Evolutionary conservation across 805 yeast species (phyloP), one percentile per base, ranked within the genome.

Genomic region (Nadsonia fulvescens): DNA sequence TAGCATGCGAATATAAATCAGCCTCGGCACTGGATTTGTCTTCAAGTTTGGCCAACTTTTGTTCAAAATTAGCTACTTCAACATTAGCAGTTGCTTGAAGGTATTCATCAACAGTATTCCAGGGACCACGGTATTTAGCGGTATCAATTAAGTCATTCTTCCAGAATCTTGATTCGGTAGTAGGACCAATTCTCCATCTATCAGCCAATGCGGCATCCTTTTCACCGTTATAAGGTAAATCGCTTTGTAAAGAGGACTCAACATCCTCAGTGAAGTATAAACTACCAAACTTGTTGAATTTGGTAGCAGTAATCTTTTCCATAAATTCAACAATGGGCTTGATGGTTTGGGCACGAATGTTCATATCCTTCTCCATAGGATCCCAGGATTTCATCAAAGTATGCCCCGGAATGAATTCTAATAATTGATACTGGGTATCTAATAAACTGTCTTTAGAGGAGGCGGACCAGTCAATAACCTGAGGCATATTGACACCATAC

Each of bases 171-270:
- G 75, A 63, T 49, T 86, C 95, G 15, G 68, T 70, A 13, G 78
- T 65, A n/a, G 93, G 89, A 5, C 98, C 96, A 37, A 86, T 69
- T 44, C 73, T 63, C 91, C 92, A 83, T 54, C 93, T 66, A 34
- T 65, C 61, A 28, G 56, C 54, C 24, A 77, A 51, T 18, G 49
- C 52, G 6, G 58, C 51, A 25, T 66, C 53, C 10, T 59, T 51
- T 48, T 79, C 93, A 8, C 70, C 77, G 4, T 63, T 70, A 38
- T 74, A 78, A 12, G 66, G 46, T 9, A 56, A 42, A 20, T 49
- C 56, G 17, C 32, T 34, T 32, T 62, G 68, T 19, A 55, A 47
- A 15, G 39, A 38, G 3, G 59, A 55, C 19, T 50, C 49, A 12
- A 70, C 71, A 44, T 82, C 94, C 27, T 69, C 65, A 23, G 64